A percentile compares a stretch with the other conserved stretches of the same genome.
Evolutionary conservation across 1,284 basidiomycete genomes (phyloP).

Genomic region (Salmacisia buchloeana): DNA sequence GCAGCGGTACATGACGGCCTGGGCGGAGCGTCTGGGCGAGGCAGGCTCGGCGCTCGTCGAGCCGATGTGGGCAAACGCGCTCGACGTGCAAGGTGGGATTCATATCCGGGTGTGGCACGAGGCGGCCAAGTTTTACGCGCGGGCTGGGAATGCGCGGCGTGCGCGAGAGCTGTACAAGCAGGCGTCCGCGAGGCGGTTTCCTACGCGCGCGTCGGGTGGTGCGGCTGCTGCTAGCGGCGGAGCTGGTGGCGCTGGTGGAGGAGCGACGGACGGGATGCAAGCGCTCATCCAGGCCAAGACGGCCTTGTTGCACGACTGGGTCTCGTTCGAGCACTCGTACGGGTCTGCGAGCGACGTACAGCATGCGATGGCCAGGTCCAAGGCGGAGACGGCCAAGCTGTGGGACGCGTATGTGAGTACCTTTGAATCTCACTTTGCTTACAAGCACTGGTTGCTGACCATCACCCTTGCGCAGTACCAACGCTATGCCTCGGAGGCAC

Average conservation of each 20-base stretch:
- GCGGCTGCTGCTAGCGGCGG: not conserved
- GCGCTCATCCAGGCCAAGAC: conserved; percentile 47
- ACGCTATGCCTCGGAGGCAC: not conserved
- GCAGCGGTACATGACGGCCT: conserved; percentile 31
- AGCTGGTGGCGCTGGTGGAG: too few species aligned
- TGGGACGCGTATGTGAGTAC: conserved; percentile 36
- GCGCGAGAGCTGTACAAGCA: conserved; percentile 32
- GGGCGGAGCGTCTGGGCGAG: conserved; percentile 34
- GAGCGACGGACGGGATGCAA: conserved; percentile 18
- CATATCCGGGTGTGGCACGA: conserved; percentile 25
- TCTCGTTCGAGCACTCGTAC: conserved; percentile 74
- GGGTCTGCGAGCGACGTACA: conserved; percentile 69
- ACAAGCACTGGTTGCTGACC: conserved; percentile 57
- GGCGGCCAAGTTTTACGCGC: conserved; percentile 32
- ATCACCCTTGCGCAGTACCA: conserved; percentile 54
- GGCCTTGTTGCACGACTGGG: conserved; percentile 79
- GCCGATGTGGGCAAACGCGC: conserved; percentile 31
- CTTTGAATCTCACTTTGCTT: conserved; percentile 15
- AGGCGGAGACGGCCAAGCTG: conserved; percentile 58
- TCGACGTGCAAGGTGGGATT: conserved; percentile 25
- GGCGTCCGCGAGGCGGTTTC: conserved; percentile 17
- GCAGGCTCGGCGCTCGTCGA: conserved; percentile 35
- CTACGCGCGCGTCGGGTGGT: not conserved
- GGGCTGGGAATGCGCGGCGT: conserved; percentile 25
- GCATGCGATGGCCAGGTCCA: conserved; percentile 54